A percentile compares a stretch with the other conserved stretches of the same genome.
Evolutionary conservation across 768 basidiomycete species (phyloP).

Genomic region (Lentinula detonsa): DNA sequence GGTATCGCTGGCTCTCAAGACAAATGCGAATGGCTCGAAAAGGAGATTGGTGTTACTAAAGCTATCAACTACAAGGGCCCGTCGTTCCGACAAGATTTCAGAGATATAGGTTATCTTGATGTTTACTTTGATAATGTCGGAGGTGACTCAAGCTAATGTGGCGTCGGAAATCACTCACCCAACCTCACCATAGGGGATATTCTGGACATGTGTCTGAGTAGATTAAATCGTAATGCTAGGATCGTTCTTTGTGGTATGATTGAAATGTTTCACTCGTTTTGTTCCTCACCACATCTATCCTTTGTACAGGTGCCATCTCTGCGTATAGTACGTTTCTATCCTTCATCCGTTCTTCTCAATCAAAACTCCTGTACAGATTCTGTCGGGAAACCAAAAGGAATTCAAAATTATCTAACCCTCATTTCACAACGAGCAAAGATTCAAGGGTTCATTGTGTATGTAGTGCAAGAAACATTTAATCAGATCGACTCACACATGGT

Average conservation of each 20-base stretch:
- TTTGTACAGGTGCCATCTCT: slow-evolving; percentile 67
- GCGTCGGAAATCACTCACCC: background rate
- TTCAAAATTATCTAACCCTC: slow-evolving; percentile 61
- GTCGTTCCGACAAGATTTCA: slow-evolving; percentile 68
- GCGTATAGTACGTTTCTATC: slow-evolving; percentile 51
- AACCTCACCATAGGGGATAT: slow-evolving; percentile 53
- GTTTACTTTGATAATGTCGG: slow-evolving; percentile 84
- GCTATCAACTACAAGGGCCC: slow-evolving; percentile 85
- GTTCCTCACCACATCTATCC: background rate
- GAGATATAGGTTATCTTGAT: slow-evolving; percentile 72
- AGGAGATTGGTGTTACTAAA: slow-evolving; percentile 76
- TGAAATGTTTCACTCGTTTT: background rate
- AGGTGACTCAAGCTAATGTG: slow-evolving; percentile 23
- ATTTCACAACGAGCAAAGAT: slow-evolving; percentile 77
- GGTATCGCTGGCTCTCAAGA: slow-evolving; percentile 82
- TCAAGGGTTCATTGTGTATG: slow-evolving; percentile 79
- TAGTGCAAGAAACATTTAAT: background rate
- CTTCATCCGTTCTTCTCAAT: slow-evolving; percentile 14
- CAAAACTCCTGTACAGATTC: slow-evolving; percentile 31
- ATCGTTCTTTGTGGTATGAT: slow-evolving; percentile 74
- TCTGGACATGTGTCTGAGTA: slow-evolving; percentile 68
- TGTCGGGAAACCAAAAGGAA: slow-evolving; percentile 51
- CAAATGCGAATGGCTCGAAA: slow-evolving; percentile 83
- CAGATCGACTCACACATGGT: background rate
- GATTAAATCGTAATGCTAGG: slow-evolving; percentile 73